Conservation (phyloP, 2,329 filamentous ascomycete genomes). For the Hymenoscyphus fraxineus region DNA sequence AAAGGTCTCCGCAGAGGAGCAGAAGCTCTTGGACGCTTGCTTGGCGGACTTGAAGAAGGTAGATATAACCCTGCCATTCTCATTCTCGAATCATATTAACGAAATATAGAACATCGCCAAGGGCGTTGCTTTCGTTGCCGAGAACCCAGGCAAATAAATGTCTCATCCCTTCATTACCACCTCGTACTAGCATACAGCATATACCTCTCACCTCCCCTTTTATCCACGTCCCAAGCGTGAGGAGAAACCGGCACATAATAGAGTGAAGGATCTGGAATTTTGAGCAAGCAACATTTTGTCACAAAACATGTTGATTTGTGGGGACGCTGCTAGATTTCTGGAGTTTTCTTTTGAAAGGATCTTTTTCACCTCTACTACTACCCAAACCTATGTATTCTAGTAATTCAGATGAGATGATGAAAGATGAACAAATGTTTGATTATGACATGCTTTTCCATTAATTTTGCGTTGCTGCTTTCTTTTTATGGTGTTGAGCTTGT, state of each 20-base stretch:
- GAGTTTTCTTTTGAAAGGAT: background rate
- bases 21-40: constrained; percentile 83
- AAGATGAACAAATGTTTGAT: background rate
- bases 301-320: background rate
- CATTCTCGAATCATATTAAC: constrained; percentile 17
- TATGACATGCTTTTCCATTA: no score
- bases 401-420: constrained; percentile 6
- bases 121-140: constrained; percentile 62
- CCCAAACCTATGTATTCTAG: constrained; percentile 7
- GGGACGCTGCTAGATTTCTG: constrained; percentile 1
- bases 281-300: background rate
- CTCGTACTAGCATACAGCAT: constrained; percentile 6
- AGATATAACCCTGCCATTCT: constrained; percentile 34
- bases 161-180: background rate
- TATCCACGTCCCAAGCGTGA: background rate
- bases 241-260: constrained; percentile 8
- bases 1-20: constrained; percentile 77
- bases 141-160: constrained; percentile 58
- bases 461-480: no score
- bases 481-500: no score
- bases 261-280: constrained; percentile 8
- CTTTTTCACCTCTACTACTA: no score
- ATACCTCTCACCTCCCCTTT: background rate
- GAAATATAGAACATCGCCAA: constrained; percentile 78
- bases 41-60: constrained; percentile 75